Conservation (phyloP, 345 rosid species). For the Hypericum androsaemum region DNA sequence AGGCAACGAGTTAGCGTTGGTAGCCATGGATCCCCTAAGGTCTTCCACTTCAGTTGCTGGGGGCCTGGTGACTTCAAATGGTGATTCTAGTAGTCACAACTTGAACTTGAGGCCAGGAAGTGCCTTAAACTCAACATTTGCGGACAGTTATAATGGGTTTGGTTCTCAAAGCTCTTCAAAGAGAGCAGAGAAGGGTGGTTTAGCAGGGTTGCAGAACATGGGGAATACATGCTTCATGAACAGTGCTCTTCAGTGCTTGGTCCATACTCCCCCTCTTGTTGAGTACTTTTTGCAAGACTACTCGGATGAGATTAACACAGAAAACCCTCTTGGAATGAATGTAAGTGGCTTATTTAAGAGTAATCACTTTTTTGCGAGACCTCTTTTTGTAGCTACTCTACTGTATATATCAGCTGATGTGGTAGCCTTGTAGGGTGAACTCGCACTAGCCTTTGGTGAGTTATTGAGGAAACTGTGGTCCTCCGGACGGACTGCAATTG, state of each 20-base stretch:
- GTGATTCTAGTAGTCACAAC: conserved; percentile 39
- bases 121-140: conserved; percentile 28
- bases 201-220: conserved; percentile 85
- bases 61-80: conserved; percentile 68
- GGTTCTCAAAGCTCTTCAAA: conserved; percentile 29
- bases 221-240: conserved; percentile 99
- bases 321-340: conserved; percentile 84
- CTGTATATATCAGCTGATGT: conserved; percentile 19
- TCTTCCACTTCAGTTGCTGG: conserved; percentile 65
- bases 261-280: conserved; percentile 72
- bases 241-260: conserved; percentile 85
- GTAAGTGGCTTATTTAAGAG: conserved; percentile 35
- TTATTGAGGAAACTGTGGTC: conserved; percentile 81
- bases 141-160: conserved; percentile 30
- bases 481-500: conserved; percentile 46
- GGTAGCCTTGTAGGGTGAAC: conserved; percentile 70
- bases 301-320: conserved; percentile 58
- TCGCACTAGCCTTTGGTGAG: conserved; percentile 80
- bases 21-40: conserved; percentile 55
- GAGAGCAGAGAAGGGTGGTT: conserved; percentile 60
- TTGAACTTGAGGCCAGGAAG: conserved; percentile 31
- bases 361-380: neutral
- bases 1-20: conserved; percentile 65
- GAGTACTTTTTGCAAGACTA: conserved; percentile 82
- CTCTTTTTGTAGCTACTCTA: conserved; percentile 2